Conservation (phyloP, 108 stramenopile species). For the Cyclotella atomus region DNA sequence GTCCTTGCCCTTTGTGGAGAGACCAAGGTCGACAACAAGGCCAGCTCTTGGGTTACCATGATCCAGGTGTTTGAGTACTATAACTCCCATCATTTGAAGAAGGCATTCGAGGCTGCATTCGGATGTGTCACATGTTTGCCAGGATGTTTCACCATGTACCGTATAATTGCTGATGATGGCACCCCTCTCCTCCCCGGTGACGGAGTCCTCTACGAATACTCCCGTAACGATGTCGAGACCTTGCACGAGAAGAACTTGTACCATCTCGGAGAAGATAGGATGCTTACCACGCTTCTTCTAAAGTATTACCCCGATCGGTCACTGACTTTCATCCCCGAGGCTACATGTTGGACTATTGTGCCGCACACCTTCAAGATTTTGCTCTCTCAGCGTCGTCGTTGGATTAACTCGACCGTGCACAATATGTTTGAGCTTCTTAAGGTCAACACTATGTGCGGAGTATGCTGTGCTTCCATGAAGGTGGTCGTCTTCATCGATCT, state of each 20-base stretch:
- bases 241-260: conserved; percentile 70
- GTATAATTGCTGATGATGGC: conserved; percentile 49
- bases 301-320: conserved; percentile 55
- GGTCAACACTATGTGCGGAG: conserved; percentile 72
- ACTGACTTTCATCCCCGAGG: conserved; percentile 60
- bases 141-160: conserved; percentile 71
- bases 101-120: conserved; percentile 65
- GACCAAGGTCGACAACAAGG: conserved; percentile 67
- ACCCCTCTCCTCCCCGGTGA: conserved; percentile 51
- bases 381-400: conserved; percentile 65
- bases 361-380: conserved; percentile 59
- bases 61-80: conserved; percentile 68
- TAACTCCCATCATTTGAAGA: conserved; percentile 59
- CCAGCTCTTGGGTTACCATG: conserved; percentile 59
- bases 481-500: conserved; percentile 56
- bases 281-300: conserved; percentile 69
- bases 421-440: conserved; percentile 67
- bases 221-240: conserved; percentile 57
- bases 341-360: conserved; percentile 65
- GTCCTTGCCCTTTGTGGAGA: conserved; percentile 64
- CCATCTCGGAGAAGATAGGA: conserved; percentile 64
- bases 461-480: conserved; percentile 69
- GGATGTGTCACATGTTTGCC: conserved; percentile 68
- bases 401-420: conserved; percentile 70
- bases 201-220: conserved; percentile 50